Evolutionary conservation across 2,329 filamentous ascomycete genomes (phyloP), one percentile per base, ranked within the genome.

Genomic region (Didymella arachidicola): DNA sequence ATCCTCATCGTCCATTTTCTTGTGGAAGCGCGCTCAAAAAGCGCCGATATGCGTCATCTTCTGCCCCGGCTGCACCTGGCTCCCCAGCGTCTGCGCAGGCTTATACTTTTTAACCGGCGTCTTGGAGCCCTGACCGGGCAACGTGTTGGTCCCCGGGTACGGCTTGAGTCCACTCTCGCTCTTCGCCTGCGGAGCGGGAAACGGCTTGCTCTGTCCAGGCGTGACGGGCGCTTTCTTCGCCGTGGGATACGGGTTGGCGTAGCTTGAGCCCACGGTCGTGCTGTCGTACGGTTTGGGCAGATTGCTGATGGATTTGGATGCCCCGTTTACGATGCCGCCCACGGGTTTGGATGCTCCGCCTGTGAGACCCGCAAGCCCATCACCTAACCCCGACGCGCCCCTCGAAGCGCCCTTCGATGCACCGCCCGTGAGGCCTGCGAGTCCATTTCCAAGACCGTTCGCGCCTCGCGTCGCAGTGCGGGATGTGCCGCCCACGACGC

Each of bases 91-190:
- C 52, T 66, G 66, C 50, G 65, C 42, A 18, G 71, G 64, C 68
- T 69, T 72, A 49, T 67, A 68, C 61, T 66, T 57, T 57, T 61
- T 59, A 10, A 75, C 72, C 0, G 72, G 71, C 26, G 66, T 67
- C 58, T 60, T 67, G 19, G 56, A 65, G 2, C 55, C 70, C 46
- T 70, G 67, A 1, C 72, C 71, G 0, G 71, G 70, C 46, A 70
- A 41, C 30, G 71, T 74, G 34, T 68, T 72, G 19, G 72, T 74
- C 1, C 71, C 74, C 0, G 73, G 70, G 57, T 75, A 75, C 39
- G 70, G 56, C 29, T 65, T 65, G 47, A 61, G 60, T 16, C 12
- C 30, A 16, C 12, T 32, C 26, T 43, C 44, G 10, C 25, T 19
- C 7, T 60, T 57, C 4, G 41, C 51, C 41, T 61, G 52, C 0